These are phyloP conservation scores for Diphasiastrum complanatum DNA, from an alignment of 83 land plant genomes.

Conservation along the genomic window DNA sequence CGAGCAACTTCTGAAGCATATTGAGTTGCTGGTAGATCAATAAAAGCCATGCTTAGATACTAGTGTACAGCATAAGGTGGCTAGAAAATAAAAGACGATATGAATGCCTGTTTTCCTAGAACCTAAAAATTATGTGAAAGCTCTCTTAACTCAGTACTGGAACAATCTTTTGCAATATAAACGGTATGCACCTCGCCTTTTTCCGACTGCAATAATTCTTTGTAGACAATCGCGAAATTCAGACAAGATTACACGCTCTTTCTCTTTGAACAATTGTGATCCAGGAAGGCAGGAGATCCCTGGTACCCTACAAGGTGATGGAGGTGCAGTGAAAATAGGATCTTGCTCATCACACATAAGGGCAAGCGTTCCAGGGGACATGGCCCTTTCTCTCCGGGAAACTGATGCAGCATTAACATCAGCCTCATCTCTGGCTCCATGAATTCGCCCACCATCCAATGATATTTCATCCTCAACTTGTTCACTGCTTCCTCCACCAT, in stretches of 20 bases:
- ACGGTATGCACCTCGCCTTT: constrained; percentile 52
- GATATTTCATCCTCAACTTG: constrained; percentile 13
- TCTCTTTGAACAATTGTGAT: constrained; percentile 65
- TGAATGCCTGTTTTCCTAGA: not conserved
- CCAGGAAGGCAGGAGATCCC: constrained; percentile 25
- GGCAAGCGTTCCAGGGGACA: constrained; percentile 97
- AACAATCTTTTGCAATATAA: too few species aligned
- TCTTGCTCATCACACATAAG: constrained; percentile 98
- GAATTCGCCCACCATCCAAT: constrained; percentile 13
- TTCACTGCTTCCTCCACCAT: constrained; percentile 16
- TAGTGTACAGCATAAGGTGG: not conserved
- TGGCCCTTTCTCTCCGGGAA: constrained; percentile 39
- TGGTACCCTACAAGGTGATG: constrained; percentile 37
- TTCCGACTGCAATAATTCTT: constrained; percentile 60
- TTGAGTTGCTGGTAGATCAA: constrained; percentile 17
- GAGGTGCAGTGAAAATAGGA: constrained; percentile 57
- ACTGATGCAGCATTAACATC: constrained; percentile 30
- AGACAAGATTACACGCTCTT: constrained; percentile 69
- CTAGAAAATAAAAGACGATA: not conserved
- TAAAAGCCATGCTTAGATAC: not conserved
- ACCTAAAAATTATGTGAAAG: not conserved
- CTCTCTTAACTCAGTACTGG: too few species aligned
- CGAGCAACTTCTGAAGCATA: constrained; percentile 12
- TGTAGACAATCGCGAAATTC: constrained; percentile 73
- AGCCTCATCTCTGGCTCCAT: constrained; percentile 38